These are phyloP conservation scores for Trichocomaceae sp. DNA, from an alignment of 2,329 filamentous ascomycete species.

Conservation along the genomic window DNA sequence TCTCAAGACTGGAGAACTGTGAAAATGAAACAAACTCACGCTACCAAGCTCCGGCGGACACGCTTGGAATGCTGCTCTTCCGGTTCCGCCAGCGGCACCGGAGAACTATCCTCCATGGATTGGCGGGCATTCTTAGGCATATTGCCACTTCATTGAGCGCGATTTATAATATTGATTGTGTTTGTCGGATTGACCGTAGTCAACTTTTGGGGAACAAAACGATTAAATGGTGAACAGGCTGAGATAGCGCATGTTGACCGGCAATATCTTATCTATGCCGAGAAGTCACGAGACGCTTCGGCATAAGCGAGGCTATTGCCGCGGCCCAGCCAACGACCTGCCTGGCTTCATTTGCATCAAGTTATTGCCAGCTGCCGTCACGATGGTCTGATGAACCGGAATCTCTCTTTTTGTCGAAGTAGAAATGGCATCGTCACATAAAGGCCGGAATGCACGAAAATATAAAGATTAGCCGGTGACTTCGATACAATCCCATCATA, in stretches of 20 bases:
- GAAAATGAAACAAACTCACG: slow-evolving; percentile 9
- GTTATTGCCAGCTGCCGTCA: not conserved
- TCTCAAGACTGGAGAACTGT: not conserved
- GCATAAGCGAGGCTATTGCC: not conserved
- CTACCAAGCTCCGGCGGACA: slow-evolving; percentile 11
- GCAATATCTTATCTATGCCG: slow-evolving; percentile 5
- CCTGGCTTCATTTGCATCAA: not conserved
- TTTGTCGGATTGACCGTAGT: not conserved
- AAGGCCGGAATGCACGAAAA: not conserved
- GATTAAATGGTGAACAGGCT: not conserved
- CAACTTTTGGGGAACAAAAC: not conserved
- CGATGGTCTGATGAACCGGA: not conserved
- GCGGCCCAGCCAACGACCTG: not conserved
- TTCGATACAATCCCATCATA: not conserved
- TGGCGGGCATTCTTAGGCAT: not conserved
- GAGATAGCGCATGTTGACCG: not conserved
- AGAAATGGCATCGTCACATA: not conserved
- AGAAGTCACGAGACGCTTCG: not conserved
- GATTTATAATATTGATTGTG: not conserved
- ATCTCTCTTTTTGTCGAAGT: not conserved
- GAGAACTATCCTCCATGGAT: not conserved
- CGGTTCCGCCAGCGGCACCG: not conserved
- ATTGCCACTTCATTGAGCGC: not conserved
- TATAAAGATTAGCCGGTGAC: slow-evolving; percentile 3
- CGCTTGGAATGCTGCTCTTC: slow-evolving; percentile 13